Evolutionary conservation across 2,329 filamentous ascomycete species (phyloP).

Genomic region (Geosmithia flava): DNA sequence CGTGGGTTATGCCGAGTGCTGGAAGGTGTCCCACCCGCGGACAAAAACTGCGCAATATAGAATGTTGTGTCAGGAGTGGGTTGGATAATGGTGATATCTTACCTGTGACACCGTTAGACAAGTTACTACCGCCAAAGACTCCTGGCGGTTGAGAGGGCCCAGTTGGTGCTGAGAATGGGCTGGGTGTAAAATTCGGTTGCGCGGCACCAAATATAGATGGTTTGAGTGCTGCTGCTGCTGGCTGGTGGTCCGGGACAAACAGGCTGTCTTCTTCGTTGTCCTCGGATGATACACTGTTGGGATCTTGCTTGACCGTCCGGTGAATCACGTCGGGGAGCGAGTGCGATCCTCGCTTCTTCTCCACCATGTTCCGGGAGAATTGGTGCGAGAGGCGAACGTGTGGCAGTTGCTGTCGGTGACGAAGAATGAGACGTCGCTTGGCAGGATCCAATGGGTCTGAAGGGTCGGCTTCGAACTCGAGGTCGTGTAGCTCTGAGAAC

Average conservation of each 20-base stretch:
- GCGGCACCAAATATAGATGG: neutral
- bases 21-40: neutral
- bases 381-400: constrained; percentile 40
- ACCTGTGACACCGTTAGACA: constrained; percentile 1
- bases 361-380: constrained; percentile 44
- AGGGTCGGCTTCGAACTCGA: constrained; percentile 32
- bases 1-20: neutral
- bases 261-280: neutral
- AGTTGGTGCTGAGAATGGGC: neutral
- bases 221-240: neutral
- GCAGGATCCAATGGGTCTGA: constrained; percentile 20
- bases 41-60: neutral
- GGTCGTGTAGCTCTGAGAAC: constrained; percentile 47
- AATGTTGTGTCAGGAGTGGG: neutral
- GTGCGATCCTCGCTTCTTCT: constrained; percentile 41
- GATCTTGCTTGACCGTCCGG: constrained; percentile 34
- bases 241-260: neutral
- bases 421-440: constrained; percentile 28
- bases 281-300: neutral
- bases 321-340: constrained; percentile 44
- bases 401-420: constrained; percentile 28
- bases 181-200: constrained; percentile 1
- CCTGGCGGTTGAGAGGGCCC: neutral
- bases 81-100: neutral
- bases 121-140: neutral